Percentiles rank a stretch among this genome's conserved stretches.
Evolutionary conservation across 2,329 filamentous ascomycete species (phyloP).

Genomic region (Neofusicoccum ribis): DNA sequence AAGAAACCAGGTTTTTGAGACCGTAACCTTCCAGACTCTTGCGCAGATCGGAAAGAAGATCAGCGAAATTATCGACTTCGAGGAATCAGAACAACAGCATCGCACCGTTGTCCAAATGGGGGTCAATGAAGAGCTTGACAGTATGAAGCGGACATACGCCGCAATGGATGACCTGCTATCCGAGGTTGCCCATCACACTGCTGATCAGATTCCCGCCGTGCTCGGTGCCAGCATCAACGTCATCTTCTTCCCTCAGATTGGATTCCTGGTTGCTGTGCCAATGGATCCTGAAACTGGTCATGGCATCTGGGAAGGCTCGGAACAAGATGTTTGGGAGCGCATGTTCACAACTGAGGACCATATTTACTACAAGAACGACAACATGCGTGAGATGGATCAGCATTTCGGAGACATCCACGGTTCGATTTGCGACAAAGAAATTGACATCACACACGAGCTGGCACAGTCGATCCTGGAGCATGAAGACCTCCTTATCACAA

Average conservation of each 20-base stretch:
- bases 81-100: conserved; percentile 68
- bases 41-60: conserved; percentile 70
- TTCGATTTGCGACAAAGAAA: conserved; percentile 82
- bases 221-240: conserved; percentile 65
- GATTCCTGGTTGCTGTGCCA: conserved; percentile 78
- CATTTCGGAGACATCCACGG: conserved; percentile 83
- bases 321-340: conserved; percentile 69
- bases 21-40: conserved; percentile 60
- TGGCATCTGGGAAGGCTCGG: conserved; percentile 62
- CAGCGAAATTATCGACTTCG: conserved; percentile 75
- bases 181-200: conserved; percentile 65
- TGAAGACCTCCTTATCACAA: conserved; percentile 63
- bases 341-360: conserved; percentile 67
- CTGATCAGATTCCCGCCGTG: conserved; percentile 60
- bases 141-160: conserved; percentile 74
- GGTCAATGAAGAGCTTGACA: conserved; percentile 73
- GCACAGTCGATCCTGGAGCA: conserved; percentile 69
- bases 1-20: conserved; percentile 59
- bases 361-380: conserved; percentile 82
- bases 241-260: conserved; percentile 87
- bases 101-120: conserved; percentile 73
- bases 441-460: conserved; percentile 80
- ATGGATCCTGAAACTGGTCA: conserved; percentile 60
- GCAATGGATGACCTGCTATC: conserved; percentile 74
- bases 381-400: conserved; percentile 78